phyloP scores from a whole-genome alignment of 2,329 filamentous ascomycete species.

The Epichloe elymi region DNA sequence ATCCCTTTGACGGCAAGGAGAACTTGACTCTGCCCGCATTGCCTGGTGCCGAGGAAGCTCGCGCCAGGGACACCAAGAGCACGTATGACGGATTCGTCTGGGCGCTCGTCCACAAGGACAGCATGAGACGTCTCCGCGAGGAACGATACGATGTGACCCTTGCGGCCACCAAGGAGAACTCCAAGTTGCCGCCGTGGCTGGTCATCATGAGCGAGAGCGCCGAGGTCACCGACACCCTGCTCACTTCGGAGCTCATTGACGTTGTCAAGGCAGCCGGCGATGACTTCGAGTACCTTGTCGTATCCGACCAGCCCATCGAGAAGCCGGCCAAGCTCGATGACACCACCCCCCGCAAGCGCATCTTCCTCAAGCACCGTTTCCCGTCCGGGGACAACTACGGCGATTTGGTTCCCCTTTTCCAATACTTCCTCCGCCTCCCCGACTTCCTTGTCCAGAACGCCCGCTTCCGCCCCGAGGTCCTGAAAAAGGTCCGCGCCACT shows the following conservation, averaged over 20 bases:
- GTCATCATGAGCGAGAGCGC: slow-evolving; percentile 96
- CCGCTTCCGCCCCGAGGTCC: slow-evolving; percentile 82
- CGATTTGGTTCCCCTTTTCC: slow-evolving; percentile 59
- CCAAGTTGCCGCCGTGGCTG: slow-evolving; percentile 78
- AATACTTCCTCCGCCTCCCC: slow-evolving; percentile 70
- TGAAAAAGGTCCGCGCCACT: slow-evolving; percentile 69
- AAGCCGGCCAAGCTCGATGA: slow-evolving; percentile 79
- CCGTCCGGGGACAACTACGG: slow-evolving; percentile 51
- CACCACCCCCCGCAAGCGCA: slow-evolving; percentile 69
- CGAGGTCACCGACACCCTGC: slow-evolving; percentile 76
- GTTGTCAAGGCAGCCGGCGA: slow-evolving; percentile 70
- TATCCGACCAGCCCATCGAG: slow-evolving; percentile 80
- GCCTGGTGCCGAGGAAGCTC: slow-evolving; percentile 42
- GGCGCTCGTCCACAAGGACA: slow-evolving; percentile 88
- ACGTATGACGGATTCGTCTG: slow-evolving; percentile 85
- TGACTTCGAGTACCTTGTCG: slow-evolving; percentile 68
- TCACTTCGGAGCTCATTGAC: slow-evolving; percentile 77
- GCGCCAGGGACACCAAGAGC: slow-evolving; percentile 48
- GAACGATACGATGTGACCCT: slow-evolving; percentile 91
- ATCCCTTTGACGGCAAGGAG: slow-evolving; percentile 90
- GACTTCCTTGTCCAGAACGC: slow-evolving; percentile 64
- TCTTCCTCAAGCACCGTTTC: slow-evolving; percentile 65
- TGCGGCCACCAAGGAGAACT: slow-evolving; percentile 82
- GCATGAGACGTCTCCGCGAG: slow-evolving; percentile 80
- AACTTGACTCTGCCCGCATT: slow-evolving; percentile 56